phyloP scores from a whole-genome alignment of 2,329 filamentous ascomycete genomes.

The Clarireedia sp. region DNA sequence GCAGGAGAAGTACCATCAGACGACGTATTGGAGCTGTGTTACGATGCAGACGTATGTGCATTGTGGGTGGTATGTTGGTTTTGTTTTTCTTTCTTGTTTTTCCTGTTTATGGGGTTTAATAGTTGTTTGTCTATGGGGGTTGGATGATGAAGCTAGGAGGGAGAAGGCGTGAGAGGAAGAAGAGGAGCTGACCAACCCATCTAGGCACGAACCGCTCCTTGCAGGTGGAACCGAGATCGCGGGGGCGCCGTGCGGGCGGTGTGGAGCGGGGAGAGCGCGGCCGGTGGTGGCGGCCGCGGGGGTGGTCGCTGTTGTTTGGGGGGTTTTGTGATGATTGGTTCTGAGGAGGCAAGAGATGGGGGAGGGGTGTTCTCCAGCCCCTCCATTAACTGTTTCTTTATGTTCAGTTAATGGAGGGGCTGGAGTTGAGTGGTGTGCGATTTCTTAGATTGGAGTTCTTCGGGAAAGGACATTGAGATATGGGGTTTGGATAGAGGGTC shows the following conservation, averaged over 20 bases:
- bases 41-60: constrained; percentile 15
- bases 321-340: constrained; percentile 1
- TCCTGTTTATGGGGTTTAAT: background rate
- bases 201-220: constrained; percentile 23
- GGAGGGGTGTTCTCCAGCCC: no score
- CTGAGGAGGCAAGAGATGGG: no score
- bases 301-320: constrained; percentile 9
- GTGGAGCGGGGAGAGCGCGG: background rate
- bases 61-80: constrained; percentile 21
- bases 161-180: background rate
- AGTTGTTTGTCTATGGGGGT: background rate
- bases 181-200: background rate
- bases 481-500: no score
- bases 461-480: no score
- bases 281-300: constrained; percentile 7
- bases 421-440: no score
- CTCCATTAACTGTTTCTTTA: no score
- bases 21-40: constrained; percentile 25
- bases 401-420: no score
- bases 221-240: constrained; percentile 26
- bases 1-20: constrained; percentile 26
- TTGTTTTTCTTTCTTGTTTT: background rate
- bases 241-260: constrained; percentile 9
- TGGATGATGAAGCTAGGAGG: no score
- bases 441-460: no score